Conservation (phyloP, 257 asterid species). For the Petunia axillaris region DNA sequence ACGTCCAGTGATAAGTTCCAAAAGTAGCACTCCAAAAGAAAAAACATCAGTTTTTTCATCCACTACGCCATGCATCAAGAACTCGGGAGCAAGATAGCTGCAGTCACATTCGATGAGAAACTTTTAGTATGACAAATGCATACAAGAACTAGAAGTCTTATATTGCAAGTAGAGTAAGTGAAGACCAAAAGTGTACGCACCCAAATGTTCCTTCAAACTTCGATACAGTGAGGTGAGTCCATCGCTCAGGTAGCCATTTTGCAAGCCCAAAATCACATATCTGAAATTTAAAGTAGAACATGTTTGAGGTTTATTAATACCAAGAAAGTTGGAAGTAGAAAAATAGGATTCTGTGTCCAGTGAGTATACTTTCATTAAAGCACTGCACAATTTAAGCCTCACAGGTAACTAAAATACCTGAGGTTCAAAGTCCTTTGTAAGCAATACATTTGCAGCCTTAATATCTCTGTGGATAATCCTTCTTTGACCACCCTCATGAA, state of each 20-base stretch:
- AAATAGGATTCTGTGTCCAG: not conserved
- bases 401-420: slow-evolving; percentile 51
- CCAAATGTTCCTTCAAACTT: slow-evolving; percentile 79
- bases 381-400: not conserved
- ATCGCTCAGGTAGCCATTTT: slow-evolving; percentile 70
- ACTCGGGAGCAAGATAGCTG: slow-evolving; percentile 96
- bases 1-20: slow-evolving; percentile 93
- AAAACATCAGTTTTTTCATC: slow-evolving; percentile 90
- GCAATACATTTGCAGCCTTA: slow-evolving; percentile 94
- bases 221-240: slow-evolving; percentile 62
- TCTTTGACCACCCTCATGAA: slow-evolving; percentile 91
- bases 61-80: slow-evolving; percentile 92
- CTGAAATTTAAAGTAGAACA: slow-evolving; percentile 35
- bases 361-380: not conserved
- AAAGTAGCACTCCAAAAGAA: slow-evolving; percentile 80
- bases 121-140: not conserved
- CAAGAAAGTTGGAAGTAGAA: not conserved
- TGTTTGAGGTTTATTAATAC: not conserved
- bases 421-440: slow-evolving; percentile 83
- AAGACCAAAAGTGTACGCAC: slow-evolving; percentile 31
- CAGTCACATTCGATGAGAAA: slow-evolving; percentile 17
- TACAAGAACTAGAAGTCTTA: not conserved
- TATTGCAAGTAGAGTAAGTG: not conserved
- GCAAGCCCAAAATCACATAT: slow-evolving; percentile 81
- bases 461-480: slow-evolving; percentile 93